Base-by-base conservation (phyloP, 768 basidiomycete genomes). In the Kwoniella dejecticola region DNA sequence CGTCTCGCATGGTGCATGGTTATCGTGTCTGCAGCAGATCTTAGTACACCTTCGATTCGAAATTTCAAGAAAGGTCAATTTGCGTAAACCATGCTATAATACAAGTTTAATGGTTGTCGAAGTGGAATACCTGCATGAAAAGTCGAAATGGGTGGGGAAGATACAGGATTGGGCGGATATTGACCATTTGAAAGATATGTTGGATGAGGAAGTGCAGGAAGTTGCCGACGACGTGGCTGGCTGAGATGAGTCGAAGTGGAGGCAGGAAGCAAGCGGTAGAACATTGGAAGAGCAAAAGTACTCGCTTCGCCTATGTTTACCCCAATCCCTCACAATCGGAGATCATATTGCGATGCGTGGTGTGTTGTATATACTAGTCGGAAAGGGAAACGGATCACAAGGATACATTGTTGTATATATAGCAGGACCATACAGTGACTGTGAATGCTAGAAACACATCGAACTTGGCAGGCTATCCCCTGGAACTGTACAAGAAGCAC, bases 1-100 rank as follows among this genome's bases (percentile, higher is more conserved):
- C 29, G 60, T 67, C 19, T 67, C 67, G 0, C 72, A 74, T 44
- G 72, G 72, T 41, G 72, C 72, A 17, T 74, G 61, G 44, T 46
- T 74, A 19, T 44, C 46, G 6, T 33, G 54, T 72, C 29, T 55
- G 64, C 19, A 40, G 46, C n/a, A 55, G 68, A 29, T 57, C 60
- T 26, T 31, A 53, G 24, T 42, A 27, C 23, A 41, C 46, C 11
- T 62, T 38, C 29, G 12, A 47, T 68, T 62, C 49, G 41, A 19
- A 11, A 10, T 67, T 8, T 23, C 62, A 12, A 17, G 7, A 0
- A 47, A 38, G 4, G 54, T 67, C 10, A 66, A 72, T 53, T 23
- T 50, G 26, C 23, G 36, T 8, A 26, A 29, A 27, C 36, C 50
- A n/a, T 73, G 71, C 27, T 48, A 60, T 24, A 73, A 73, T 47